Base-by-base conservation (phyloP, 2,329 filamentous ascomycete species). In the Pyrenophora seminiperda region DNA sequence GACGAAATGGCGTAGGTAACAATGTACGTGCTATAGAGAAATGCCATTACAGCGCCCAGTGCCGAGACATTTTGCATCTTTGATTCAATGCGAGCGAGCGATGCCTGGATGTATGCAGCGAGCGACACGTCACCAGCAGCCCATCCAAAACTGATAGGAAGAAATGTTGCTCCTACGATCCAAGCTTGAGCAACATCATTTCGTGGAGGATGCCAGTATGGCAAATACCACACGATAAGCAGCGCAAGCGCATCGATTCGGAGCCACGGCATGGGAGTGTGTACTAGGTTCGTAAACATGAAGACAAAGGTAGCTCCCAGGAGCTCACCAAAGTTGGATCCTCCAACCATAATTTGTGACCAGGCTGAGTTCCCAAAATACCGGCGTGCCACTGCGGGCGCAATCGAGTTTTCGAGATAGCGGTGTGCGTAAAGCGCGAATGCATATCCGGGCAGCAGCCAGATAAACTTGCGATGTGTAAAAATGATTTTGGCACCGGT, bases 121-220 rank as follows among this genome's bases (percentile, higher is more conserved):
- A 81, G 73, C 3, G 77, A 79, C 11, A 81, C 77, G 45, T 81
- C 78, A 11, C 78, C 78, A 3, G 79, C 78, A 0, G 79, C 79
- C 78, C 78, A 81, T 15, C 78, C 78, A 41, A 80, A 79, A 41
- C 63, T 67, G 17, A 64, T 63, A 1, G 78, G 78, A 17, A 79
- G 64, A 49, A 80, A 77, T 0, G 76, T 76, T 2, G 73, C 76
- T 2, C 73, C 77, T 18, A 76, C 72, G 13, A 76, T 73, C 77
- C 75, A 81, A 4, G 77, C 78, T 51, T 79, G 73, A 1, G 64
- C 59, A 7, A 79, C 76, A 4, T 78, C 61, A 31, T 68, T 68
- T 3, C 54, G 41, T 0, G 71, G 71, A 1, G 77, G 77, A 32
- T 71, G 62, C 77, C 77, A 80, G 60, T 67, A 79, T 1, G 77